A percentile compares a stretch with the other conserved stretches of the same genome.
Evolutionary conservation across 2,329 filamentous ascomycete genomes (phyloP).

Genomic region (Trichoderma lentiforme): DNA sequence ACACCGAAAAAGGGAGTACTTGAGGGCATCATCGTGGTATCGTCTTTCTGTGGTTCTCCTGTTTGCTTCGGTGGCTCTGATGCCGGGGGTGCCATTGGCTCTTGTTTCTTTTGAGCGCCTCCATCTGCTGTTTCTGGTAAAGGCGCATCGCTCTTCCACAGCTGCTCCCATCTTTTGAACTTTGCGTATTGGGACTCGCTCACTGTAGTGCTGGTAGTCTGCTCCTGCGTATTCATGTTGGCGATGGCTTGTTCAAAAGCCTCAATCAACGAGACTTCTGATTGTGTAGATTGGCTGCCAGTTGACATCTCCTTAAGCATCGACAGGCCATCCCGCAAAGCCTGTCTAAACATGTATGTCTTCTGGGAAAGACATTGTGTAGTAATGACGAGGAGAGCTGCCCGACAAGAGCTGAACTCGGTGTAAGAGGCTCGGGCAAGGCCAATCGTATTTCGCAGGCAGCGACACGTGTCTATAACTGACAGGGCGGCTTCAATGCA

Average conservation of each 20-base stretch:
- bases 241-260: conserved; percentile 48
- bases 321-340: conserved; percentile 46
- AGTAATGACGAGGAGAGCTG: conserved; percentile 48
- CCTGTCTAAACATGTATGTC: conserved; percentile 41
- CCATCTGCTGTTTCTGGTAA: conserved; percentile 27
- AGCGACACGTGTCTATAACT: conserved; percentile 48
- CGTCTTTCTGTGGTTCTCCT: conserved; percentile 23
- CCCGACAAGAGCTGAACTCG: conserved; percentile 54
- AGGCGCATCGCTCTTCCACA: conserved; percentile 41
- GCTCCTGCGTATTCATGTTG: conserved; percentile 43
- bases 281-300: conserved; percentile 50
- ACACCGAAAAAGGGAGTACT: conserved; percentile 36
- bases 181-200: conserved; percentile 49
- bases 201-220: conserved; percentile 28
- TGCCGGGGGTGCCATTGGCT: conserved; percentile 1
- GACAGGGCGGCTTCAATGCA: conserved; percentile 52
- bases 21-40: conserved; percentile 27
- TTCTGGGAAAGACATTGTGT: conserved; percentile 38
- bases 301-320: conserved; percentile 53
- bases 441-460: conserved; percentile 48
- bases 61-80: conserved; percentile 15
- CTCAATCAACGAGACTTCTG: conserved; percentile 51
- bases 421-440: conserved; percentile 54
- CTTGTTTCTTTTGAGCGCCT: conserved; percentile 17
- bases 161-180: conserved; percentile 51